Conservation (phyloP, 2,329 filamentous ascomycete species). For the Piedraia hortae region DNA sequence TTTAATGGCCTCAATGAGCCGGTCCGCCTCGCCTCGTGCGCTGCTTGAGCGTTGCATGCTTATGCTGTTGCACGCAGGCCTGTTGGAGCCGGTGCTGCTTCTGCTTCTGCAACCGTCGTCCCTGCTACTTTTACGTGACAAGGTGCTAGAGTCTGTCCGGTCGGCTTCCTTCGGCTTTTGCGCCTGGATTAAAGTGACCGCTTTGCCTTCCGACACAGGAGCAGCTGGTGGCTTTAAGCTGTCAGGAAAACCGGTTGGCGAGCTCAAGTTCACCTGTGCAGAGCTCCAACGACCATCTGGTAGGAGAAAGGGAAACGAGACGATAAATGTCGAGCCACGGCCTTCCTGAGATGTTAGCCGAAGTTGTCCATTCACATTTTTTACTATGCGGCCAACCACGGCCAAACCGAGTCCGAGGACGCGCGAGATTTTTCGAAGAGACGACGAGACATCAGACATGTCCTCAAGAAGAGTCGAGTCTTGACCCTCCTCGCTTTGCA, state of each 20-base stretch:
- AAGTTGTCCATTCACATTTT: constrained; percentile 77
- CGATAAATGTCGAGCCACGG: constrained; percentile 56
- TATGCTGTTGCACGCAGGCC: constrained; percentile 12
- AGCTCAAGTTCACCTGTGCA: too few species aligned
- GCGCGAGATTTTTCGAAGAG: constrained; percentile 8
- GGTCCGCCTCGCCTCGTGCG: constrained; percentile 34
- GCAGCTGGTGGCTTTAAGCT: too few species aligned
- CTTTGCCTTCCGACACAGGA: too few species aligned
- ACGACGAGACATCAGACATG: background rate
- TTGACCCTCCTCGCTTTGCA: constrained; percentile 26
- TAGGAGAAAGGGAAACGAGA: constrained; percentile 49
- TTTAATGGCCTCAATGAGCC: constrained; percentile 44
- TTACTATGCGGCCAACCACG: constrained; percentile 57
- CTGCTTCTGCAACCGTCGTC: constrained; percentile 23
- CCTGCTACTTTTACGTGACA: constrained; percentile 13
- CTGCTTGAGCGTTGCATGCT: constrained; percentile 14
- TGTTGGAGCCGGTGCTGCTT: constrained; percentile 21
- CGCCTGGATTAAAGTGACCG: too few species aligned
- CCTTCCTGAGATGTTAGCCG: constrained; percentile 60
- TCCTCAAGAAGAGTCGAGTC: constrained; percentile 12
- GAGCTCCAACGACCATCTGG: too few species aligned
- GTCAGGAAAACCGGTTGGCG: too few species aligned
- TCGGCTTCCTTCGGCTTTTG: too few species aligned
- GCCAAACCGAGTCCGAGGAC: constrained; percentile 62
- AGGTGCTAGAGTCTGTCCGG: too few species aligned